Base-by-base conservation (phyloP, 2,329 filamentous ascomycete genomes). In the Colletotrichum echinochloae region DNA sequence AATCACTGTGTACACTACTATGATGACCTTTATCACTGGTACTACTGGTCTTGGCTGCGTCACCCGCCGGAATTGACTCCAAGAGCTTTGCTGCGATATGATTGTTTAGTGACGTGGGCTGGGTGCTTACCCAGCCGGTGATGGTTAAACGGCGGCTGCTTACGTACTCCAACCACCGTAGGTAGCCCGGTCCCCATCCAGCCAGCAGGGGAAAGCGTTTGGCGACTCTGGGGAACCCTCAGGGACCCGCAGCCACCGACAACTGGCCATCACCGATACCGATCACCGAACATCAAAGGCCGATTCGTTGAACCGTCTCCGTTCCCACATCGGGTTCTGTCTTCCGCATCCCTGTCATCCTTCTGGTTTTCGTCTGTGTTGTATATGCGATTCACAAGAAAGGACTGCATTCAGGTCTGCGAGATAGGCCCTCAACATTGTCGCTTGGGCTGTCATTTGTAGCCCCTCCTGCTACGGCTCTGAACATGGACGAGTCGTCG, bases 401-500 rank as follows among this genome's bases (percentile, higher is more conserved):
- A 37, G 37, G 39, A 39, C 41, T 39, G 30, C 26, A 49, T 55
- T n/a, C 39, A 23, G 52, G 37, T 5, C 55, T 46, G 9, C 39
- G 23, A 33, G 20, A 26, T 28, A 26, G 37, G 6, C 18, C 26
- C 41, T 33, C 8, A 44, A 41, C 61, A 23, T 44, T 37, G 30
- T 65, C 67, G 12, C n/a, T 33, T 44, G 51, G 62, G 28, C 41
- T 56, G 48, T n/a, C 30, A 52, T 41, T 51, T 46, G 35, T 51
- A 67, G 20, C 28, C 52, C 52, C 23, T 51, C 33, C 48, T 44
- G n/a, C 46, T 48, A 54, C 61, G 28, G 57, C 30, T 48, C 14
- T 49, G 44, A 65, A 41, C 60, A 94, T 94, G 92, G 92, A 94
- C 78, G 85, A 87, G 37, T 88, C 92, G 66, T 87, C 91, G 52